Evolutionary conservation across 2,329 filamentous ascomycete genomes (phyloP).

Genomic region (Venturia carpophila): DNA sequence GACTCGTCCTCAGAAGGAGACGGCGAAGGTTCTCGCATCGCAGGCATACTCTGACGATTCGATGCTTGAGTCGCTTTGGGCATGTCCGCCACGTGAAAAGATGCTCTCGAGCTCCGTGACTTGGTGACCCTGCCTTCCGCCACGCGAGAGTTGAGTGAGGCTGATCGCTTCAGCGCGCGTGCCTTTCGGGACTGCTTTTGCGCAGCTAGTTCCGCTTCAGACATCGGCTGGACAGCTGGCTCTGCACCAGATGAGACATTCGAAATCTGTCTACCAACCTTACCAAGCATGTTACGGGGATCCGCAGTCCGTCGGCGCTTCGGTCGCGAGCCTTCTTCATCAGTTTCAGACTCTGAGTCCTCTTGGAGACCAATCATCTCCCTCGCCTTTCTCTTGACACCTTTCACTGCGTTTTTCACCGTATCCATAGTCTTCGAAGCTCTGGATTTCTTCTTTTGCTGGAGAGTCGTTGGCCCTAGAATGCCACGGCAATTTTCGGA

Average conservation of each 20-base stretch:
- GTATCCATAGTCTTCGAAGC: conserved; percentile 5
- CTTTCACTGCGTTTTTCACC: conserved; percentile 9
- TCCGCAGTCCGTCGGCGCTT: conserved; percentile 3
- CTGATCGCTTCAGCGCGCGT: background rate
- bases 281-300: background rate
- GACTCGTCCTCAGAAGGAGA: background rate
- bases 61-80: background rate
- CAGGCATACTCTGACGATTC: background rate
- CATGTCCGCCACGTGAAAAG: background rate
- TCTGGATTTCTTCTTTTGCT: conserved; percentile 21
- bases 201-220: conserved; percentile 1
- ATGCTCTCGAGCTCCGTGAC: background rate
- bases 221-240: conserved; percentile 1
- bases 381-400: conserved; percentile 19
- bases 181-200: conserved; percentile 9
- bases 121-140: background rate
- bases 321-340: background rate
- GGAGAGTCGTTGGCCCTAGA: conserved; percentile 43
- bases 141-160: conserved; percentile 10
- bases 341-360: conserved; percentile 4
- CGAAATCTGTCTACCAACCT: background rate
- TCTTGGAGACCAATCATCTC: conserved; percentile 16
- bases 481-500: conserved; percentile 53
- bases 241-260: background rate
- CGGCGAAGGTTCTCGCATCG: background rate